Base-by-base conservation (phyloP, 805 yeast species). In the Starmerella roubikii region DNA sequence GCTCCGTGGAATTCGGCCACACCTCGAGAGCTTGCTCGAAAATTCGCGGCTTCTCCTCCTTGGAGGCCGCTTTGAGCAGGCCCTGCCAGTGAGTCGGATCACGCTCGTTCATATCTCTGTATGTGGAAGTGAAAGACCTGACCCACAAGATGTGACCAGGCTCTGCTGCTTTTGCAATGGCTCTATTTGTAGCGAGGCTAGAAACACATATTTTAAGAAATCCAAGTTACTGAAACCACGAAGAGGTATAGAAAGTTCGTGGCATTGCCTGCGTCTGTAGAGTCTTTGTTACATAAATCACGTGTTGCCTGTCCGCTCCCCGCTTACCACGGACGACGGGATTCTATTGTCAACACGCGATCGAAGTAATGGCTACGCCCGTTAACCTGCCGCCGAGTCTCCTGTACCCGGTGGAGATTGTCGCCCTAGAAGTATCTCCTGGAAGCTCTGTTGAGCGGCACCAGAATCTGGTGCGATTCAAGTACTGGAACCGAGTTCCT, bases 391-490 rank as follows among this genome's bases (percentile, higher is more conserved):
- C 88, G n/a, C 55, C 62, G 35, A 69, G 76, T 34, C 67, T 75
- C 17, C 75, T 78, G 16, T 81, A 66, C 54, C 93, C 93, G 3
- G 71, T 80, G 33, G 76, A 73, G 4, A 65, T 80, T 22, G 63
- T 76, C 15, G 64, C 71, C 19, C 58, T 77, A 10, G 54, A 65
- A 18, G 66, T 64, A 31, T 46, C 56, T 6, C 57, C 54, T 2
- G 80, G 76, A 8, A 68, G 66, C 11, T 43, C 51, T 0, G 66
- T 79, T 6, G 42, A 56, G 13, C 71, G 69, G 49, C 79, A 74
- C 54, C 56, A 66, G 18, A 65, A 77, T 2, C 53, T 81, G 3
- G 54, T 80, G 42, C 63, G 70, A 38, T 81, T 76, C 61, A 71
- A 70, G 51, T 80, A 78, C 54, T 72, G 76, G 72, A 80, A 76